Evolutionary conservation across 2,329 filamentous ascomycete genomes (phyloP), one percentile per base, ranked within the genome.

Genomic region (Stagonosporopsis vannaccii): DNA sequence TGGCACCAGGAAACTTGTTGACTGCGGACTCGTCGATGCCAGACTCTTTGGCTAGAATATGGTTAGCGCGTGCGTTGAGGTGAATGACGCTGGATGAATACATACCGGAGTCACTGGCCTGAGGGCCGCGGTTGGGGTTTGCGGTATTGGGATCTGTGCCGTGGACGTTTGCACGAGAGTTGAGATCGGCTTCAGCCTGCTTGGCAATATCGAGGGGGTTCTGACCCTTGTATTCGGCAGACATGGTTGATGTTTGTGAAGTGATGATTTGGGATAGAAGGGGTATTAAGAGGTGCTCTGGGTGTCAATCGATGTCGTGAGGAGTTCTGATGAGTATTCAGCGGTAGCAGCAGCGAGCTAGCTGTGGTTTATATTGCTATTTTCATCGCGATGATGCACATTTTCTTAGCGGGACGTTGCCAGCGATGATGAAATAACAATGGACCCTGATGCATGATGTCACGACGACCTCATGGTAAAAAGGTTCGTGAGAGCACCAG

Each of bases 151-250:
- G 62, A 13, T 55, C 53, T 35, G 75, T 62, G 41, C 78, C 77
- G 26, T 73, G 63, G 60, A 78, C 79, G 9, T 77, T 76, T 13
- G 64, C 54, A 30, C 78, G 61, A 8, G 78, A 77, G 70, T 81
- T 80, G 49, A 82, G 74, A 52, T 83, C 79, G 17, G 70, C 71
- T 74, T 83, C 80, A 11, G 81, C 80, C 61, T 82, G 72, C 63
- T 78, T 69, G 49, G 81, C 80, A 64, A 81, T 68, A 25, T 74
- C 69, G 62, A 78, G 65, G 47, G 77, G 78, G 66, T 81, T 72
- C 50, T 77, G 68, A 62, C 71, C 71, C 56, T 76, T 54, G 71
- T 78, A 76, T 67, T 74, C 75, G 52, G 67, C 63, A 40, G 80
- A 81, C 79, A 81, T 82, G 51, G 26, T 74, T 15, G 17, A n/a